phyloP scores from a whole-genome alignment of 2,329 filamentous ascomycete genomes.

The Rhinocladiella similis region DNA sequence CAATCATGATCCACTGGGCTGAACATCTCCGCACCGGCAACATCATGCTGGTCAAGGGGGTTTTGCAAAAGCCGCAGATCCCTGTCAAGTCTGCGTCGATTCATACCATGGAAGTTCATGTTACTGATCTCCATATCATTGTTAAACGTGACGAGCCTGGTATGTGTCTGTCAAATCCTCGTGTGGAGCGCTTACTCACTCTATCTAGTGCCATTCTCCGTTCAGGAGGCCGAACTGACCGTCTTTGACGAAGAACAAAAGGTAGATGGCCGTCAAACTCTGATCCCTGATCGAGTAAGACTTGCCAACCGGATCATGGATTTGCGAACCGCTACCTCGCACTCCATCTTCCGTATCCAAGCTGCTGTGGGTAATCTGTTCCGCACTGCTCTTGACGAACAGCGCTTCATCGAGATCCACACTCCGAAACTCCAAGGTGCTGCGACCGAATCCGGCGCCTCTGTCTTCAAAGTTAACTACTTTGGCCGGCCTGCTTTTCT shows the following conservation, averaged over 20 bases:
- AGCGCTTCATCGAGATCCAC: conserved; percentile 88
- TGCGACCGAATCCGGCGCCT: conserved; percentile 86
- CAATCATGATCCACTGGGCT: conserved; percentile 82
- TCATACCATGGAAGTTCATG: conserved; percentile 72
- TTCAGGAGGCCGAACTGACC: conserved; percentile 67
- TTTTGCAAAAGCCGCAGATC: conserved; percentile 71
- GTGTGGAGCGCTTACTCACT: conserved; percentile 10
- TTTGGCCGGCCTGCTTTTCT: conserved; percentile 85
- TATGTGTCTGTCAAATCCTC: conserved; percentile 8
- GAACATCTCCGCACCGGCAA: conserved; percentile 78
- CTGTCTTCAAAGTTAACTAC: conserved; percentile 90
- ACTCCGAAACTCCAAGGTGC: conserved; percentile 88
- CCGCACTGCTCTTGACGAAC: conserved; percentile 69
- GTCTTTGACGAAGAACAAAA: conserved; percentile 57
- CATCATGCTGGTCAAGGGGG: conserved; percentile 74
- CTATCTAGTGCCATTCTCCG: conserved; percentile 60
- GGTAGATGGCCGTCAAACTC: conserved; percentile 57
- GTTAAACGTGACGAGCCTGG: conserved; percentile 58
- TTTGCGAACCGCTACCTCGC: conserved; percentile 79
- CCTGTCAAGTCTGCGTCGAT: conserved; percentile 74
- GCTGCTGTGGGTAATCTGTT: conserved; percentile 79
- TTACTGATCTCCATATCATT: conserved; percentile 65
- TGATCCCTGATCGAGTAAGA: conserved; percentile 71
- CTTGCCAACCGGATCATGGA: conserved; percentile 79
- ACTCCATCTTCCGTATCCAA: conserved; percentile 84